A percentile compares a stretch with the other conserved stretches of the same genome.
Conservation (phyloP, 352 stramenopile genomes). For the Saprolegnia diclina region DNA sequence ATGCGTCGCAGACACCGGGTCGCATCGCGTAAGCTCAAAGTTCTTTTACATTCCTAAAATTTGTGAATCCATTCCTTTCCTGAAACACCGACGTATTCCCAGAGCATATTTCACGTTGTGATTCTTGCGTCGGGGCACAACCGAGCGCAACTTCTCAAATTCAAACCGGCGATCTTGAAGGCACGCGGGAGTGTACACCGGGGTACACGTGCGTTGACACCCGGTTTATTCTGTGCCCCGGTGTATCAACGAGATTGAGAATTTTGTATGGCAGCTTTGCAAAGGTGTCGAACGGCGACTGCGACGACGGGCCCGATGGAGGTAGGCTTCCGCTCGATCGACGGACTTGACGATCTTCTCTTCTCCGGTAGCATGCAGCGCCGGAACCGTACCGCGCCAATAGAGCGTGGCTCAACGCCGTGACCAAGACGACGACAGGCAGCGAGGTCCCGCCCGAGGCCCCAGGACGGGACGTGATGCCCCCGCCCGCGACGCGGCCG, state of each 20-base stretch:
- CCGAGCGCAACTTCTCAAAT: no score
- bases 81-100: no score
- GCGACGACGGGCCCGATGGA: neutral
- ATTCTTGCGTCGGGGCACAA: no score
- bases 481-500: neutral
- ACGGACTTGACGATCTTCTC: neutral
- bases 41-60: no score
- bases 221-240: neutral
- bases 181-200: neutral
- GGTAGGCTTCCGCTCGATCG: neutral
- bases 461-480: neutral
- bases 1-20: neutral
- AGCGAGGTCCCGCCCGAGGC: neutral
- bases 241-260: neutral
- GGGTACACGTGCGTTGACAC: neutral
- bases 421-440: neutral
- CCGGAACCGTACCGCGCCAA: neutral
- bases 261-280: neutral
- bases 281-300: neutral
- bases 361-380: constrained; percentile 1
- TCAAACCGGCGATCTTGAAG: neutral
- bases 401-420: neutral
- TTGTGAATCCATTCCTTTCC: no score
- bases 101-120: no score
- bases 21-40: no score